A percentile compares a stretch with the other conserved stretches of the same genome.
These are phyloP conservation scores for Bruguiera gymnorhiza DNA, from an alignment of 345 rosid genomes.

Conservation along the genomic window DNA sequence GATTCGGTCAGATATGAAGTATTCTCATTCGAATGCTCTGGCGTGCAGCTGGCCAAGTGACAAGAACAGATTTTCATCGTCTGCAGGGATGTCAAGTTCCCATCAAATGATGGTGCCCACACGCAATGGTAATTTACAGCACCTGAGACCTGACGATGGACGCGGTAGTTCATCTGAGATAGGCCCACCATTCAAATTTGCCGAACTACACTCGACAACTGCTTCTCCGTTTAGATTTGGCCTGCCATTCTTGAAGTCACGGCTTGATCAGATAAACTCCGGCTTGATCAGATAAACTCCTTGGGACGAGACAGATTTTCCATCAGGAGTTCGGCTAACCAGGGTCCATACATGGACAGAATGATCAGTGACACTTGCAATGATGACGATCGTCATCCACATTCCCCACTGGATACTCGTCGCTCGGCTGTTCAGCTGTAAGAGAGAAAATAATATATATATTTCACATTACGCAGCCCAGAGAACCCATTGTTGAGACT, in stretches of 20 bases:
- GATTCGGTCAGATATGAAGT: conserved; percentile 9
- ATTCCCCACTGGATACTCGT: conserved; percentile 24
- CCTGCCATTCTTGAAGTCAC: conserved; percentile 36
- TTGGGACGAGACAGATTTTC: conserved; percentile 10
- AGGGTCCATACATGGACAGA: conserved; percentile 8
- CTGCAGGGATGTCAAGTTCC: conserved; percentile 12
- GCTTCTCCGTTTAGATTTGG: conserved; percentile 32
- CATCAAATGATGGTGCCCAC: conserved; percentile 1
- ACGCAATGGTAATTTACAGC: background rate
- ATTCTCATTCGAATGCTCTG: conserved; percentile 7
- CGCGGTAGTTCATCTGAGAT: background rate
- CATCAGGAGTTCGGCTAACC: conserved; percentile 4
- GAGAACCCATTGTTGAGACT: background rate
- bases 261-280: conserved; percentile 33
- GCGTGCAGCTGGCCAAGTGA: conserved; percentile 10
- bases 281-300: conserved; percentile 33
- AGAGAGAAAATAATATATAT: background rate
- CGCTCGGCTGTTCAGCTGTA: conserved; percentile 31
- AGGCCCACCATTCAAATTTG: conserved; percentile 10
- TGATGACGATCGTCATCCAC: conserved; percentile 6
- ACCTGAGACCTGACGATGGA: conserved; percentile 4
- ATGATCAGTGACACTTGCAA: conserved; percentile 10
- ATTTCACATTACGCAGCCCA: too few relatives aligned
- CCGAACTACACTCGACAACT: conserved; percentile 3
- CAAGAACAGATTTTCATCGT: background rate